phyloP scores from a whole-genome alignment of 2,329 filamentous ascomycete genomes.

The Fusarium globosum region DNA sequence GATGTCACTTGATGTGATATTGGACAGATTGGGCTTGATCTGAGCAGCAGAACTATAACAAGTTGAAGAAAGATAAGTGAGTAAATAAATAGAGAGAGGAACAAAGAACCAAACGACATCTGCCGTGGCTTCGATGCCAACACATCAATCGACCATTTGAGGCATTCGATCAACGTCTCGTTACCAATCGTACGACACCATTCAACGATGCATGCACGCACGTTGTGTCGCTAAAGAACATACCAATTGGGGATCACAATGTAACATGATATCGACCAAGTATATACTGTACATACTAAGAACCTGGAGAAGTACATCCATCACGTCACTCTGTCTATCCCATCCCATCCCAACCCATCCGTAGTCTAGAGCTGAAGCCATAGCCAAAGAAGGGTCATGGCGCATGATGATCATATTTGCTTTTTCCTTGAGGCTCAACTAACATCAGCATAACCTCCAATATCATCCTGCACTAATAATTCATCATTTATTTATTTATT shows the following conservation, averaged over 20 bases:
- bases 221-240: neutral
- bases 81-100: neutral
- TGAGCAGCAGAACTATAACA: neutral
- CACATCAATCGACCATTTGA: slow-evolving; percentile 40
- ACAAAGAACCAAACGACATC: neutral
- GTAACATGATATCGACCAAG: neutral
- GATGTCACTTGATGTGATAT: neutral
- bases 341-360: neutral
- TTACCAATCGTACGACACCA: slow-evolving; percentile 42
- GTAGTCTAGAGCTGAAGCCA: slow-evolving; percentile 6
- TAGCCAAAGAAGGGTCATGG: slow-evolving; percentile 17
- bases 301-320: neutral
- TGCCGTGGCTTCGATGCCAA: slow-evolving; percentile 38
- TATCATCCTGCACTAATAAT: neutral
- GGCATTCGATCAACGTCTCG: slow-evolving; percentile 21
- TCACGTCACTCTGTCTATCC: neutral
- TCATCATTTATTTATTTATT: neutral
- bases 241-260: neutral
- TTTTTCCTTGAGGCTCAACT: slow-evolving; percentile 18
- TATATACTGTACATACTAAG: neutral
- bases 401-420: slow-evolving; percentile 11
- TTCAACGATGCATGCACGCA: slow-evolving; percentile 19
- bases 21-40: neutral
- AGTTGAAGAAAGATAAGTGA: neutral
- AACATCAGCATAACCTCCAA: neutral